Evolutionary conservation across 805 yeast species (phyloP), one percentile per base, ranked within the genome.

Genomic region (Yarrowia sp.): DNA sequence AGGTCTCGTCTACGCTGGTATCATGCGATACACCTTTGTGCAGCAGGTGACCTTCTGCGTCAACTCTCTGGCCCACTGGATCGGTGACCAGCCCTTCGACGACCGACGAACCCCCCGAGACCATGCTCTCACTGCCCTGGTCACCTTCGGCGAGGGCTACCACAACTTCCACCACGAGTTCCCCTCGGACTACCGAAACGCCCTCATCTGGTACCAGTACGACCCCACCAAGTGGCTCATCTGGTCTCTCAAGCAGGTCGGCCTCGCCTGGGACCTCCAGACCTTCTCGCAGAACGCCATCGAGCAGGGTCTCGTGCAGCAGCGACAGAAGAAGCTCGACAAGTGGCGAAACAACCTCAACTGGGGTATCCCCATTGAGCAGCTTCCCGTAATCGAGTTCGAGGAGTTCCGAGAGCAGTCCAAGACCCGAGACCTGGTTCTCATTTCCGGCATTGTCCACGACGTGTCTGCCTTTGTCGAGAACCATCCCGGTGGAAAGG

Each of bases 111-210:
- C 96, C 63, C 93, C 84, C 68, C 80, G 81, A 70, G 88, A 83
- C 78, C 90, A 80, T 70, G 83, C 85, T 16, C 72, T 83, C 51
- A 80, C 85, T 24, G 84, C 85, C 21, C 70, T 84, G 14, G 77
- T 89, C 14, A 87, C 97, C 0, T 84, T 87, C 70, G 98, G 98
- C 12, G 97, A 92, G 75, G 93, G 96, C 5, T 84, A 84, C 74
- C 96, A 90, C 73, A 92, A 91, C 75, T 93, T 88, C 77, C 98
- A 92, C 76, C 97, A 93, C 76, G 97, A 90, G 75, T 92, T 92
- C 74, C 96, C 97, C 6, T 85, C 87, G 66, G 97, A 92, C 74
- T 91, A 87, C 75, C 80, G 97, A 65, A 85, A 85, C 66, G 89
- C 91, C 6, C 76, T 82, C 62, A 81, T 84, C 65, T 80, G 85